Percentiles rank a stretch among this genome's conserved stretches.
phyloP scores from a whole-genome alignment of 768 basidiomycete species.

The Boletus bicolor region DNA sequence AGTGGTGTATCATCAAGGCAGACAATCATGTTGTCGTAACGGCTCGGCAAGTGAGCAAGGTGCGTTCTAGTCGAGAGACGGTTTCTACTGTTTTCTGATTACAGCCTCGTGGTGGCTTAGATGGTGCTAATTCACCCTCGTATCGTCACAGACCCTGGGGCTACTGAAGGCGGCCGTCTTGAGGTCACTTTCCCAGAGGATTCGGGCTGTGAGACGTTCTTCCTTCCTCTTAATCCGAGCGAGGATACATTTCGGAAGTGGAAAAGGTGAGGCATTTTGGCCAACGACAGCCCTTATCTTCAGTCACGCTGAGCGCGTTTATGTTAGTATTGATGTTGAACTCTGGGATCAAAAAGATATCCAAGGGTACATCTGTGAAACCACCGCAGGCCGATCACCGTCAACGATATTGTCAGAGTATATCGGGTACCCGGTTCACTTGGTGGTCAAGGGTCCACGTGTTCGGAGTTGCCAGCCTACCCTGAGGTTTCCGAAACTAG shows the following conservation, averaged over 20 bases:
- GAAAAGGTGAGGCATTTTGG: constrained; percentile 46
- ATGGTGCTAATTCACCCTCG: constrained; percentile 64
- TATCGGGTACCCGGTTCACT: constrained; percentile 56
- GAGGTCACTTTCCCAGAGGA: constrained; percentile 58
- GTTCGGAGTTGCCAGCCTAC: constrained; percentile 53
- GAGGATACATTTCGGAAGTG: constrained; percentile 48
- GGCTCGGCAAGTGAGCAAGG: constrained; percentile 63
- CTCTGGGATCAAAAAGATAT: constrained; percentile 48
- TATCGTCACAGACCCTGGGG: constrained; percentile 45
- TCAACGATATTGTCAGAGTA: constrained; percentile 59
- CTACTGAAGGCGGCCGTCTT: constrained; percentile 47
- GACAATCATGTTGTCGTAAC: constrained; percentile 55
- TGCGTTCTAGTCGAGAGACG: constrained; percentile 17
- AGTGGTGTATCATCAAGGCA: constrained; percentile 66
- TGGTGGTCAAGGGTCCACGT: constrained; percentile 64
- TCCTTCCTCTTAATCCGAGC: constrained; percentile 55
- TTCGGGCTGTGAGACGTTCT: constrained; percentile 55
- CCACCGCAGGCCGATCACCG: constrained; percentile 40
- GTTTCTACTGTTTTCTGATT: not conserved
- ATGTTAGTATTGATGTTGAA: constrained; percentile 48
- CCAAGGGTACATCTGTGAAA: constrained; percentile 66
- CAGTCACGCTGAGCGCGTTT: not conserved
- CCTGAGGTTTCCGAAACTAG: constrained; percentile 51
- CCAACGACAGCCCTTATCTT: not conserved
- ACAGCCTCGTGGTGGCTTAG: constrained; percentile 33